Evolutionary conservation across 208 protist genomes (phyloP), one percentile per base, ranked within the genome.

Genomic region (Lotmaria passim): DNA sequence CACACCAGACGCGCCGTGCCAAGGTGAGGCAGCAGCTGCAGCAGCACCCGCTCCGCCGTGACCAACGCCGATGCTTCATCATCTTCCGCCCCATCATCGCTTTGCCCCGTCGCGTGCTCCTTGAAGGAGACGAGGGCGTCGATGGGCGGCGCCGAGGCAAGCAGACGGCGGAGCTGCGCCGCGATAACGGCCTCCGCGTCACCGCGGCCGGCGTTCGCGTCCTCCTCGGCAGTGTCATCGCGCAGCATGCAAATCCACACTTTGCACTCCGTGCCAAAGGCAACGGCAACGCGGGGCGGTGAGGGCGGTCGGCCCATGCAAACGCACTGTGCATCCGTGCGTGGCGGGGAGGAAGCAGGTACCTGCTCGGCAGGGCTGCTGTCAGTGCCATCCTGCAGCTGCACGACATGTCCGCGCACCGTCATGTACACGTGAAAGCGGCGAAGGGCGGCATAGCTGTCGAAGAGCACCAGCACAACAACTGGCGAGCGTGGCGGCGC

Each of bases 351-450:
- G 28, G 12, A 30, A 19, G 8, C 5, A 15, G 44, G 3, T 28
- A 14, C 4, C 3, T 66, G 23, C 3, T 19, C 10, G 6, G n/a
- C 17, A 2, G 23, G 17, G 24, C 58, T 51, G 1, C 38, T 41
- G 31, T 53, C 38, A 1, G 61, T 53, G 43, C 87, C 87, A 60
- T 93, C 81, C n/a, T 82, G 65, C 46, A 90, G 77, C 23, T 76
- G 60, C 30, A 93, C 75, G 12, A 75, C 48, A 68, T 93, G 84
- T 3, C 87, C 87, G 0, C 87, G 84, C 52, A 93, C 63, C 21
- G 85, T 75, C 87, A 93, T 90, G 71, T 82, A 93, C 50, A 85
- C 69, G n/a, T 90, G 69, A 68, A 93, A 90, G 31, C 82, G 75
- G 26, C 78, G 75, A 7, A 93, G 75, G 4, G 63, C 71, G n/a